Percentiles rank a stretch among this genome's conserved stretches.
phyloP scores from a whole-genome alignment of 2,329 filamentous ascomycete species.

The Fusarium hostae region DNA sequence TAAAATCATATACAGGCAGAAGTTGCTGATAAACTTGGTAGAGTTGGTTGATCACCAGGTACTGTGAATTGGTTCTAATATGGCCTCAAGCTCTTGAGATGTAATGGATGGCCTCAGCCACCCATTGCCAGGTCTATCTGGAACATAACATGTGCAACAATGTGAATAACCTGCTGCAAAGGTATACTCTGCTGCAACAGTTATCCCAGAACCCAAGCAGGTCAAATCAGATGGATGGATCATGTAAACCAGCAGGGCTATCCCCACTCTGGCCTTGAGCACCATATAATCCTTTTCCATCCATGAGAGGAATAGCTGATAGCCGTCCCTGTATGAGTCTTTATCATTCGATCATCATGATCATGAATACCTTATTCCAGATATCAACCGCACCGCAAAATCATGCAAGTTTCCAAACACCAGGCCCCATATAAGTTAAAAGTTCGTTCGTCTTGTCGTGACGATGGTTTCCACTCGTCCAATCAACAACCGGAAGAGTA shows the following conservation, averaged over 20 bases:
- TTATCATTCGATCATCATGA: conserved; percentile 35
- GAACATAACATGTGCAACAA: neutral
- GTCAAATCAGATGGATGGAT: conserved; percentile 2
- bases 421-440: conserved; percentile 36
- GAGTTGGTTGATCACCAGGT: neutral
- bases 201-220: conserved; percentile 1
- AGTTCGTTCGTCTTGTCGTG: conserved; percentile 3
- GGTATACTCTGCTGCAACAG: conserved; percentile 26
- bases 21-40: neutral
- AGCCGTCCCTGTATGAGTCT: conserved; percentile 6
- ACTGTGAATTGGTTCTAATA: neutral
- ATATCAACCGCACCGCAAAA: conserved; percentile 27
- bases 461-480: conserved; percentile 20
- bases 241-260: conserved; percentile 3
- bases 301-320: conserved; percentile 4
- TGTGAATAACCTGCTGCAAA: neutral
- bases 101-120: neutral
- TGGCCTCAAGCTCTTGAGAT: neutral
- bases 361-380: conserved; percentile 30
- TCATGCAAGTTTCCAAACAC: conserved; percentile 36
- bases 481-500: conserved; percentile 21
- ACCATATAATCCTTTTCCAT: neutral
- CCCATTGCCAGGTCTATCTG: conserved; percentile 10
- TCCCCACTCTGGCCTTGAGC: neutral
- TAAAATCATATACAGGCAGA: neutral